Evolutionary conservation across 495 filamentous ascomycete species (phyloP), one percentile per base, ranked within the genome.

Genomic region (Aspergillus steynii): DNA sequence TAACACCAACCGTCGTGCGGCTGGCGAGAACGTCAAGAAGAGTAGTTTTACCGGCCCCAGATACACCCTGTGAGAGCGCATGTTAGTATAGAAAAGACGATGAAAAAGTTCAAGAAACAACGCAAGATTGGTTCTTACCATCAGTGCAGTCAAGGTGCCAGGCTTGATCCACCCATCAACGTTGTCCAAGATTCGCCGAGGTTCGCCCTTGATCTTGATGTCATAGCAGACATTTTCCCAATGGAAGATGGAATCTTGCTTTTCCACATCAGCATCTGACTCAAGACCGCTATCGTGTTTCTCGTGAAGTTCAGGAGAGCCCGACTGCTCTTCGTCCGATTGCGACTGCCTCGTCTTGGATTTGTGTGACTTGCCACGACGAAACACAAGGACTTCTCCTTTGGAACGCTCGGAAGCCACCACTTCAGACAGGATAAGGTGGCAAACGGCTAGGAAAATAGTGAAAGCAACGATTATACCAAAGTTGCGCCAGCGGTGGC

Each of bases 211-310:
- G 62, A 77, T 77, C 12, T 81, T 82, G 47, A 89, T 84, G 7
- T 80, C 80, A 61, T 90, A 91, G 64, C 80, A 83, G 14, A 93
- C 78, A 61, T 85, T 76, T 66, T 88, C 80, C 86, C 85, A 90
- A 7, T 88, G 89, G 61, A 91, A 82, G 45, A 91, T 83, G 55
- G 85, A 48, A 56, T 62, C 55, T 70, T 68, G 6, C 77, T 20
- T 31, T 58, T 58, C 14, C 29, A 53, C 34, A 87, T 84, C 65
- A 85, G 81, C 29, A 82, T 74, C 5, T 60, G 58, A 48, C 63
- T 29, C 53, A 42, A 42, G 61, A 60, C 50, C 64, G 26, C 53
- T 63, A 2, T 65, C 66, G 15, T 65, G 72, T 2, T 27, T 50
- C 29, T 52, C 37, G 14, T 27, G 27, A 29, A 29, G 29, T n/a